Base-by-base conservation (phyloP, 805 yeast genomes). In the Saccharomyces paradoxus region DNA sequence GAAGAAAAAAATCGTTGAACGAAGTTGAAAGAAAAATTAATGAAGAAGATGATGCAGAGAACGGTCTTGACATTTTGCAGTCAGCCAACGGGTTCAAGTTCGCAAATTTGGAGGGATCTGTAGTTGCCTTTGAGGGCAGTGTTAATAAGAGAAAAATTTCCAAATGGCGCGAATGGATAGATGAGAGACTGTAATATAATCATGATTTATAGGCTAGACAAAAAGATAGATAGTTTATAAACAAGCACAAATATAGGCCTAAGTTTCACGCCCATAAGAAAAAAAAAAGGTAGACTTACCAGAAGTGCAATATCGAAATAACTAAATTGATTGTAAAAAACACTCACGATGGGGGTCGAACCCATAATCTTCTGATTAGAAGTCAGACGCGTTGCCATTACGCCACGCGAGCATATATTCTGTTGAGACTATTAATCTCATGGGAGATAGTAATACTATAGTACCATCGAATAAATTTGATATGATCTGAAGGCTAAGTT, bases 131-230 rank as follows among this genome's bases (percentile, higher is more conserved):
- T 1, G 82, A 81, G 8, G 97, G 97, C 1, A 86, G 91, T 59
- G 86, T 87, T 2, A 71, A 75, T 64, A 81, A 81, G 60, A 71
- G 73, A 14, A 79, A 84, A 31, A 71, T 79, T 41, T 78, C 72
- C 4, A 71, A 72, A 21, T 87, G 96, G 89, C 81, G 78, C 58
- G 77, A 83, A 58, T 91, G 96, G 96, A 75, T 91, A 32, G 85
- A 82, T 58, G 91, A 85, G 66, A 77, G 80, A 60, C 32, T 51
- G 14, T 47, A 37, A 17, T 37, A 37, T 17, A 17, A n/a, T 21
- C 5, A n/a, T 21, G 24, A 4, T 37, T 17, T 17, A 37, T 37
- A 37, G 21, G 13, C 13, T 37, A 37, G 37, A 37, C 12, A 8
- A 37, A 37, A 17, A 17, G 7, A 37, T 17, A 10, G 13, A 37